Base-by-base conservation (phyloP, 2,329 filamentous ascomycete genomes). In the Dothideomycetidae sp. region DNA sequence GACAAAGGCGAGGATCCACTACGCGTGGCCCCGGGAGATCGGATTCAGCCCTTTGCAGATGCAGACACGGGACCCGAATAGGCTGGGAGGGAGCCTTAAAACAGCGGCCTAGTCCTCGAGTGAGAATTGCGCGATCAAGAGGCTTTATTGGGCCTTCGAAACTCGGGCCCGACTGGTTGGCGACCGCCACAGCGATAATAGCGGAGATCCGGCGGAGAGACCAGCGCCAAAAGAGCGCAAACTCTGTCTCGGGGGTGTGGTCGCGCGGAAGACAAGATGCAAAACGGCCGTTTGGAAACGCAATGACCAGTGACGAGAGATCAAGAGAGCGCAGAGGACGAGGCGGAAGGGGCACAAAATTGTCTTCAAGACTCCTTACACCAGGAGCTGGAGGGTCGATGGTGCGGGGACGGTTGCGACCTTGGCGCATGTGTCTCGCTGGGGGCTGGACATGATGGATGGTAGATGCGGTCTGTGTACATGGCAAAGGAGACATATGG, bases 401-500 rank as follows among this genome's bases (percentile, higher is more conserved):
- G 21, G n/a, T n/a, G 21, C 7, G 35, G 35, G 26, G 31, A 23
- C 14, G 11, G 14, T 17, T 15, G 17, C 28, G 31, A 38, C 29
- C 36, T 30, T 29, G 9, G 17, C 16, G 19, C 14, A 15, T 23
- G 30, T 12, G 36, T 12, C 26, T 31, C 31, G 35, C 35, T 13
- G n/a, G 35, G 17, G 15, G 18, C 21, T 23, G 18, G 14, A 17
- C 29, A 19, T 28, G 36, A 19, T 29, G 16, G 16, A 15, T 18
- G n/a, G 26, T 26, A 40, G 36, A 10, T 16, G 13, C 12, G 13
- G 13, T 35, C 21, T n/a, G 17, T 19, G 28, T n/a, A 34, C 37
- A 35, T 39, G 32, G 31, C 28, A 23, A 26, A 23, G 12, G 29
- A 36, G 19, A 34, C 29, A 28, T 32, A 18, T 18, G 16, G 29